Conservation (phyloP, 2,329 filamentous ascomycete genomes). For the Allantophomopsis lycopodina region DNA sequence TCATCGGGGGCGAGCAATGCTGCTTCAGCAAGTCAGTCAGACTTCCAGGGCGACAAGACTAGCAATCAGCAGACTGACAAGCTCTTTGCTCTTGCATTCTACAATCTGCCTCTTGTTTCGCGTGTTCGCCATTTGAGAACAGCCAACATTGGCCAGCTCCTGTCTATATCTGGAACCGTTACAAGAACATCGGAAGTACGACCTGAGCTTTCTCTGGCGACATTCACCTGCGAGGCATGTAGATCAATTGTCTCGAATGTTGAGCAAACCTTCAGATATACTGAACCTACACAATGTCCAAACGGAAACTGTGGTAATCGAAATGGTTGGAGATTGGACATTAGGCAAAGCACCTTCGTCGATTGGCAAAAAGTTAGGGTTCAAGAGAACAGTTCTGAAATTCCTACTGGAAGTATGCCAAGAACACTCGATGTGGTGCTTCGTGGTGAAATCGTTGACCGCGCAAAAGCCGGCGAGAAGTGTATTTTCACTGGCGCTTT, state of each 20-base stretch:
- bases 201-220: conserved; percentile 82
- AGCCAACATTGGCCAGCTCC: conserved; percentile 77
- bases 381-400: conserved; percentile 96
- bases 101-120: conserved; percentile 45
- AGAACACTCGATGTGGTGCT: conserved; percentile 95
- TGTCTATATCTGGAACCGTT: conserved; percentile 93
- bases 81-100: conserved; percentile 69
- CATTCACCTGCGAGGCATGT: conserved; percentile 84
- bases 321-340: conserved; percentile 89
- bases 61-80: conserved; percentile 94
- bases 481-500: conserved; percentile 94
- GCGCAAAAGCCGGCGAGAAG: conserved; percentile 94
- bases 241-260: conserved; percentile 76
- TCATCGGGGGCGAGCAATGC: conserved; percentile 52
- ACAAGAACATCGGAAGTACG: conserved; percentile 95
- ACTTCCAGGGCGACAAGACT: conserved; percentile 56
- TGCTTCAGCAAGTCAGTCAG: conserved; percentile 47
- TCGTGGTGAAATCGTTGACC: conserved; percentile 92
- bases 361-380: conserved; percentile 99
- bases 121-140: conserved; percentile 48
- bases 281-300: conserved; percentile 90
- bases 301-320: conserved; percentile 81
- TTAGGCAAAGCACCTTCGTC: conserved; percentile 91
- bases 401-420: conserved; percentile 96
- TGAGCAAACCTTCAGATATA: conserved; percentile 95